phyloP scores from a whole-genome alignment of 1,139 yeast genomes.

The Pichia sp. region DNA sequence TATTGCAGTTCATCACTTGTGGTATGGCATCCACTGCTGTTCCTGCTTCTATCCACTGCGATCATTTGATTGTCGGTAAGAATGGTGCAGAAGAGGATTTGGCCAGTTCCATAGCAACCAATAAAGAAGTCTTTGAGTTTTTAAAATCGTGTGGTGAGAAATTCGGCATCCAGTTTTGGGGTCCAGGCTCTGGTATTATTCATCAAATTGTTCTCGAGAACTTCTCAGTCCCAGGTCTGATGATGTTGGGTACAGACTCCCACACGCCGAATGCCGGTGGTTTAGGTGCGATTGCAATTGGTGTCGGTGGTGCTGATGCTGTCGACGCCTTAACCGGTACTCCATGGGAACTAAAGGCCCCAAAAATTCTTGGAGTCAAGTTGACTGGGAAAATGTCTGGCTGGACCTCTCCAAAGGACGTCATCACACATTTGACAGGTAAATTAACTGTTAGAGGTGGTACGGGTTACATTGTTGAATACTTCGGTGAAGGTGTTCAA shows the following conservation, averaged over 20 bases:
- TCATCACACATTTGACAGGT: constrained; percentile 88
- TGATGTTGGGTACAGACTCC: constrained; percentile 96
- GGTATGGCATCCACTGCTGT: constrained; percentile 83
- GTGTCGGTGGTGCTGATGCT: constrained; percentile 99
- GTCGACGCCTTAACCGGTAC: constrained; percentile 94
- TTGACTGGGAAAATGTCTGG: constrained; percentile 82
- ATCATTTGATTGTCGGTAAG: constrained; percentile 93
- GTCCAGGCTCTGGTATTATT: constrained; percentile 97
- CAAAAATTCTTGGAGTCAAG: constrained; percentile 86
- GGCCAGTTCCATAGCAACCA: constrained; percentile 68
- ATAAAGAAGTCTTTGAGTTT: constrained; percentile 92
- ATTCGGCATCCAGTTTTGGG: constrained; percentile 97
- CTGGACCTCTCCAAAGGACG: constrained; percentile 96
- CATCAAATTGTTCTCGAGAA: constrained; percentile 96
- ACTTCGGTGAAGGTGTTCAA: constrained; percentile 90
- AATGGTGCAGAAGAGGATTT: constrained; percentile 84
- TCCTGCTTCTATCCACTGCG: constrained; percentile 96
- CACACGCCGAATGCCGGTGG: constrained; percentile 99
- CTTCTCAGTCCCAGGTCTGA: constrained; percentile 88
- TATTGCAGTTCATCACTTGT: constrained; percentile 94
- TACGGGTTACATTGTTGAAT: constrained; percentile 92
- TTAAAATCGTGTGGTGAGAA: constrained; percentile 84
- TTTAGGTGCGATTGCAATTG: constrained; percentile 92
- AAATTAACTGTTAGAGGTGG: constrained; percentile 93
- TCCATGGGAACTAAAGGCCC: constrained; percentile 99